Evolutionary conservation across 495 filamentous ascomycete genomes (phyloP).

Genomic region (Hyphodiscus hymeniophilus): DNA sequence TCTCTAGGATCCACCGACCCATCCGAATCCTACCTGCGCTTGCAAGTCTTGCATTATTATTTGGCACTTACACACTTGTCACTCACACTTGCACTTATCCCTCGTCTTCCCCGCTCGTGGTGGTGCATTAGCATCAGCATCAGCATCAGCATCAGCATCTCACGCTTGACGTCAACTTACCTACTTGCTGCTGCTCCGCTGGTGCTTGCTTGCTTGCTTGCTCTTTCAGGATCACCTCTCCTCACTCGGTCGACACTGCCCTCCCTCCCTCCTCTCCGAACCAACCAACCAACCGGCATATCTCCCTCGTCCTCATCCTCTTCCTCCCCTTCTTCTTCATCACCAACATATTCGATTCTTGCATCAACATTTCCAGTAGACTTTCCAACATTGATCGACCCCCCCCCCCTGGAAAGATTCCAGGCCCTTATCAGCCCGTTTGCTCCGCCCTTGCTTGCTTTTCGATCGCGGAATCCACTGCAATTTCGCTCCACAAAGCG

Average conservation of each 20-base stretch:
- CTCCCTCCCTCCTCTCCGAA: neutral
- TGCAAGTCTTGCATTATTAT: too few species aligned
- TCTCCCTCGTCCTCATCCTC: too few species aligned
- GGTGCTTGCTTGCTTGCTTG: too few species aligned
- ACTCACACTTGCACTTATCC: constrained; percentile 3
- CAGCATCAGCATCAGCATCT: neutral
- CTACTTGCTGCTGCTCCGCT: neutral
- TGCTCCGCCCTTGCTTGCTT: constrained; percentile 4
- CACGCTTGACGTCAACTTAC: neutral
- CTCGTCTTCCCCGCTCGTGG: constrained; percentile 13
- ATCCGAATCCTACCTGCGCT: too few species aligned
- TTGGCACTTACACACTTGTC: too few species aligned
- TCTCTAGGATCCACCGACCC: neutral
- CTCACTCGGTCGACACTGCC: too few species aligned
- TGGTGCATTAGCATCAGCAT: too few species aligned
- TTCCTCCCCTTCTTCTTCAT: neutral
- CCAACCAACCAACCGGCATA: neutral
- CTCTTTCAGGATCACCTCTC: neutral
- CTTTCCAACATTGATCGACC: too few species aligned
- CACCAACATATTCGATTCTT: neutral
- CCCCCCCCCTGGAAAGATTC: too few species aligned
- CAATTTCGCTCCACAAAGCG: constrained; percentile 23
- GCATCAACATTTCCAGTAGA: neutral
- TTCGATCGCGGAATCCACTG: constrained; percentile 21
- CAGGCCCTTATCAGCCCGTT: too few species aligned